Conservation (phyloP, 2,329 filamentous ascomycete species). For the Ophiosphaerella narmari region DNA sequence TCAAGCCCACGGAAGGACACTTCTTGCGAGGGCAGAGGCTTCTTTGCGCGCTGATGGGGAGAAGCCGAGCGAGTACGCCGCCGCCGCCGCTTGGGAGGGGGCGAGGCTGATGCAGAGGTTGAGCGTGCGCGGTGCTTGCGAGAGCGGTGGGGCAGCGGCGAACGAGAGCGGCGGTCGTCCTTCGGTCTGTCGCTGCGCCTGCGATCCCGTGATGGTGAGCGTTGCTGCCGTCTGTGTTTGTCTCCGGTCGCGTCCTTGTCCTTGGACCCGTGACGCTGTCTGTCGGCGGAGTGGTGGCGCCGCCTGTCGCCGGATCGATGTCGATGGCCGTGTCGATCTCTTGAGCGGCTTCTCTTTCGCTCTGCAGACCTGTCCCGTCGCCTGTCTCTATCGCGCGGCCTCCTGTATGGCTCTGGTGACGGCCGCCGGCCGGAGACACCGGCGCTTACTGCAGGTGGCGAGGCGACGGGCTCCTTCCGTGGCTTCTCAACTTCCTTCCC, state of each 20-base stretch:
- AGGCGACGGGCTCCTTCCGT: constrained; percentile 15
- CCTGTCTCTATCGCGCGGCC: constrained; percentile 22
- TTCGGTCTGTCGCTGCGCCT: constrained; percentile 17
- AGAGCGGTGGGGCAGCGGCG: constrained; percentile 29
- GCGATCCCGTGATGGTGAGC: constrained; percentile 22
- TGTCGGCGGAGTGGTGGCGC: constrained; percentile 13
- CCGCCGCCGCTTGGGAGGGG: constrained; percentile 42
- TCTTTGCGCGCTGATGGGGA: constrained; percentile 48
- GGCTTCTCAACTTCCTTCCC: constrained; percentile 8
- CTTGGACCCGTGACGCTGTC: constrained; percentile 15
- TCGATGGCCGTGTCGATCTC: constrained; percentile 8
- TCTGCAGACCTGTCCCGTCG: constrained; percentile 14
- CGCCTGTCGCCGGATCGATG: constrained; percentile 13
- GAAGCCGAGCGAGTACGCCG: constrained; percentile 46
- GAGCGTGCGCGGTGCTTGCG: constrained; percentile 32
- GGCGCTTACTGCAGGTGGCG: constrained; percentile 12
- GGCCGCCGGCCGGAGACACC: constrained; percentile 14
- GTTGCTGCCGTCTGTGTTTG: constrained; percentile 15
- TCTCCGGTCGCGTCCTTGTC: constrained; percentile 17
- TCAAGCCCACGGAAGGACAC: constrained; percentile 50
- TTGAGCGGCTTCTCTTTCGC: constrained; percentile 14
- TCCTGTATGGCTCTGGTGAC: constrained; percentile 38
- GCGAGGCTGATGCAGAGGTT: constrained; percentile 30
- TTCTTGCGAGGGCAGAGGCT: constrained; percentile 53
- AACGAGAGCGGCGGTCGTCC: constrained; percentile 27